These are phyloP conservation scores for Diaporthe aspalathi DNA, from an alignment of 2,329 filamentous ascomycete species.

Conservation along the genomic window DNA sequence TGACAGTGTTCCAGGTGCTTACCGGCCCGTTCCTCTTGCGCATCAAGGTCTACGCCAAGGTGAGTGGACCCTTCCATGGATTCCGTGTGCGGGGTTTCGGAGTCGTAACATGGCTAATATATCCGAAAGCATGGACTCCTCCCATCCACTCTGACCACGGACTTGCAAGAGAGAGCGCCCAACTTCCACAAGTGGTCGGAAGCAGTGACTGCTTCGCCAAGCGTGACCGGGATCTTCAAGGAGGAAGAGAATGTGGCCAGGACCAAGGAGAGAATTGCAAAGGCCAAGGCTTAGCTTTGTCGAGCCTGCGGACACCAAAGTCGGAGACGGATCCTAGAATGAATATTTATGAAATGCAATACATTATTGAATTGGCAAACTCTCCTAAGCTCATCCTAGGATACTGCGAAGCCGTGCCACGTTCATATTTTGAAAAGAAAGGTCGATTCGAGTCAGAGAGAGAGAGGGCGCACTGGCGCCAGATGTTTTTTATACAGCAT, in stretches of 20 bases:
- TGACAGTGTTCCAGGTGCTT: slow-evolving; percentile 39
- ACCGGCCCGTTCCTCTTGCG: slow-evolving; percentile 44
- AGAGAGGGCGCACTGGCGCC: too few relatives aligned
- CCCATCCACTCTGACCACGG: slow-evolving; percentile 58
- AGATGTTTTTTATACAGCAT: too few relatives aligned
- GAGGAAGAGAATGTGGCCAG: slow-evolving; percentile 58
- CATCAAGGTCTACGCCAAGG: slow-evolving; percentile 42
- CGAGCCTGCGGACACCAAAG: too few relatives aligned
- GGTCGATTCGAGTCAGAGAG: too few relatives aligned
- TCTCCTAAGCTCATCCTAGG: too few relatives aligned
- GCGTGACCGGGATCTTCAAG: slow-evolving; percentile 73
- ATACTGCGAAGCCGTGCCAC: too few relatives aligned
- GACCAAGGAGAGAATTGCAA: slow-evolving; percentile 54
- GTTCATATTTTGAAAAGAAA: too few relatives aligned
- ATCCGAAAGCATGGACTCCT: slow-evolving; percentile 63
- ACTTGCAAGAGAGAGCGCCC: slow-evolving; percentile 67
- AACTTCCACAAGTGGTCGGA: slow-evolving; percentile 76
- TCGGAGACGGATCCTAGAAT: too few relatives aligned
- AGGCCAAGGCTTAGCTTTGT: slow-evolving; percentile 39
- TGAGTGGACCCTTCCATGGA: neutral
- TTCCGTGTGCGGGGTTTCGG: too few relatives aligned
- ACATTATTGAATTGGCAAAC: neutral
- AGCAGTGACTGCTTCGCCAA: slow-evolving; percentile 69
- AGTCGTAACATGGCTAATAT: neutral
- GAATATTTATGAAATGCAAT: neutral